Conservation (phyloP, 2,329 filamentous ascomycete species). For the Arthrobotrys musiformis region DNA sequence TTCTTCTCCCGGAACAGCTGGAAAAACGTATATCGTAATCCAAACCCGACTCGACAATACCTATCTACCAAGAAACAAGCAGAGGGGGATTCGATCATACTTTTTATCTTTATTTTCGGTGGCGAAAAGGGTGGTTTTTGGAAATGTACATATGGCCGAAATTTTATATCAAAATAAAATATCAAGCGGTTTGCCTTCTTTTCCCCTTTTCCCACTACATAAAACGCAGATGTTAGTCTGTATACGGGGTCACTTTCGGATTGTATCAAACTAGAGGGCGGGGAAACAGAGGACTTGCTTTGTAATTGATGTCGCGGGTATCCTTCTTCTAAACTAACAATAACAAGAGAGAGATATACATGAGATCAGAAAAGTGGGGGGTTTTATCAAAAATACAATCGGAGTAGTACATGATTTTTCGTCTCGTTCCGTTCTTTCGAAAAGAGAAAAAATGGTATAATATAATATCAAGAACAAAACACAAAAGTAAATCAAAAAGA, state of each 20-base stretch:
- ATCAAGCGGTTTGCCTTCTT: neutral
- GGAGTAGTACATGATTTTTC: constrained; percentile 11
- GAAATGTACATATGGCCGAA: constrained; percentile 24
- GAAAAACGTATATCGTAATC: constrained; percentile 66
- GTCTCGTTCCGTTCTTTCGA: neutral
- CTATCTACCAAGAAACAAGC: neutral
- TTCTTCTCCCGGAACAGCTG: constrained; percentile 62
- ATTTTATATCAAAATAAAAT: neutral
- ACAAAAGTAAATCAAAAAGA: constrained; percentile 6
- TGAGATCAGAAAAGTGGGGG: neutral
- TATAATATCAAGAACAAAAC: neutral
- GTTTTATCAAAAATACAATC: too few relatives aligned
- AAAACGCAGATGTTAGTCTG: too few relatives aligned
- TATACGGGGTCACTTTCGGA: too few relatives aligned
- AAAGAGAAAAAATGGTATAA: neutral
- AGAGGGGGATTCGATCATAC: neutral
- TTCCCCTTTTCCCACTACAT: neutral
- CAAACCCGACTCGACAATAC: neutral
- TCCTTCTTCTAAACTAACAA: constrained; percentile 31
- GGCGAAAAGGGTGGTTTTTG: neutral
- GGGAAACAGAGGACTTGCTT: neutral
- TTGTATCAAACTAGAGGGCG: too few relatives aligned
- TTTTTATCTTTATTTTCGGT: neutral
- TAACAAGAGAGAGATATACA: constrained; percentile 11
- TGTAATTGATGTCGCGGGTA: constrained; percentile 29